Evolutionary conservation across 805 yeast genomes (phyloP), one percentile per base, ranked within the genome.

Genomic region (Starmerella bombi): DNA sequence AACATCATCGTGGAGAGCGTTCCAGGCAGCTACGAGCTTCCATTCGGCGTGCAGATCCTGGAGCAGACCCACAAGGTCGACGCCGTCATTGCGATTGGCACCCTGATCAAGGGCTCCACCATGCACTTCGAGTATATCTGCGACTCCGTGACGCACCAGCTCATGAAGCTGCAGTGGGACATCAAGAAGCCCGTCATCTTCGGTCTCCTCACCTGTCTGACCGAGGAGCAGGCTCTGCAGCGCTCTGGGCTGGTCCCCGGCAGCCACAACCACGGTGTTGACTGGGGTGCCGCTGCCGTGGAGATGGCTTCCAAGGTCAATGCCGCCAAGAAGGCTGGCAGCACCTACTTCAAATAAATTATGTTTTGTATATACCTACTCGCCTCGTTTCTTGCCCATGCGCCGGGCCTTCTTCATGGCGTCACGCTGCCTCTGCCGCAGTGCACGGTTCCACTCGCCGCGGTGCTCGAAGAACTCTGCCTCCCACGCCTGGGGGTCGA

Each of bases 241-340:
- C 77, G 98, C 63, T 94, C 97, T 10, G 98, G 97, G 20, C 65
- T 88, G 46, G 60, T 68, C 30, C 62, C 62, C 23, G 84, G 80
- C 43, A 31, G 22, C 22, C 97, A 91, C 62, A 88, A 88, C 66
- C 98, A 91, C 57, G 98, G 98, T 49, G 83, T 73, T 56, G 98
- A 91, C 61, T 88, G 98, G 98, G 98, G 94, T 51, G 86, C 93
- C 27, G 95, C 96, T 40, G 98, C 98, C 14, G 94, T 91, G 21
- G 98, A 88, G 66, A 88, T 91, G 97, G 78, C 61, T 12, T 36
- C 45, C 44, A 63, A 62, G 54, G 43, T 42, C 22, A 22, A 34
- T 20, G 18, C 12, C 14, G 37, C 34, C 22, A 31, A 31, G 34
- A 18, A 15, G 22, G 16, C 35, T 7, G 36, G 41, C 17, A 25